Percentiles rank a stretch among this genome's conserved stretches.
These are phyloP conservation scores for Coemansia sp. DNA, from an alignment of 192 early-diverging fungal genomes.

Conservation along the genomic window DNA sequence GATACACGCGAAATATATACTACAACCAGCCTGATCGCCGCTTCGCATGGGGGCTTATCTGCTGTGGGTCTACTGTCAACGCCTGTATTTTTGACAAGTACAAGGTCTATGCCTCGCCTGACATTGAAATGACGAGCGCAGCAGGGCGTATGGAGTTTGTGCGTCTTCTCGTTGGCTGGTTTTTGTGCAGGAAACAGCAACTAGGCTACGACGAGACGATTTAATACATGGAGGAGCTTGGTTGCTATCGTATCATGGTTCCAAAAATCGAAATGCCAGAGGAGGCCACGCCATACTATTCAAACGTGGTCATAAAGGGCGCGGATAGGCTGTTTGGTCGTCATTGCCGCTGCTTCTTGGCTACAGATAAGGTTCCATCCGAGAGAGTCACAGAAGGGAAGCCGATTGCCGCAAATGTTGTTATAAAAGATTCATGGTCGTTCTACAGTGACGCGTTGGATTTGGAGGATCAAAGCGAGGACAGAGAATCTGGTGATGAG, in stretches of 20 bases:
- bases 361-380: background rate
- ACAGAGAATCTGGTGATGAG: no score
- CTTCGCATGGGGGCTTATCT: conserved; percentile 7
- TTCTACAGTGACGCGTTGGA: background rate
- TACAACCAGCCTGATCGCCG: conserved; percentile 10
- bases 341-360: conserved; percentile 7
- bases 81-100: conserved; percentile 12
- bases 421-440: conserved; percentile 9
- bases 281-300: background rate
- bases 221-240: background rate
- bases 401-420: background rate
- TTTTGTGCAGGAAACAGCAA: conserved; percentile 3
- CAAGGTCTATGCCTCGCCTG: conserved; percentile 1
- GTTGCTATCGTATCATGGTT: conserved; percentile 2
- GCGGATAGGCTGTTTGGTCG: conserved; percentile 8
- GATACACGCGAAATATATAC: conserved; percentile 6
- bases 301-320: background rate
- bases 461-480: background rate
- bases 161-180: conserved; percentile 9
- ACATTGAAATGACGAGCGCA: background rate
- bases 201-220: conserved; percentile 9
- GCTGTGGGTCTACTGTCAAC: background rate
- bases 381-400: background rate
- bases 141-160: conserved; percentile 7
- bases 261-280: background rate